phyloP scores from a whole-genome alignment of 805 yeast species.

The Candida nemodendra region DNA sequence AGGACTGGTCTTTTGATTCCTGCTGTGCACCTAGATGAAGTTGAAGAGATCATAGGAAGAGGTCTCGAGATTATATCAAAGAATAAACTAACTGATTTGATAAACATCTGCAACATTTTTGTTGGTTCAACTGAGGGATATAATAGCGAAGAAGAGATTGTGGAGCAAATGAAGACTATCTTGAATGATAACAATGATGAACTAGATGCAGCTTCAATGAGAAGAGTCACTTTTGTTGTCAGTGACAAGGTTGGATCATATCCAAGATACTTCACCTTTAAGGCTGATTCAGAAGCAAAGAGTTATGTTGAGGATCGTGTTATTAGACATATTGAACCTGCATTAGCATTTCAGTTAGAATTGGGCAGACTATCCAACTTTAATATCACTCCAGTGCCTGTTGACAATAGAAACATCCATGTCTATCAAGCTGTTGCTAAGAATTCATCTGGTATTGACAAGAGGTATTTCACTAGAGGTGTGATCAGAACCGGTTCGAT shows the following conservation, averaged over 20 bases:
- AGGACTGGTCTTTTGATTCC: constrained; percentile 87
- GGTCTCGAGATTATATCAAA: constrained; percentile 73
- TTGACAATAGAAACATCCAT: constrained; percentile 96
- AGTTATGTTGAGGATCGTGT: constrained; percentile 83
- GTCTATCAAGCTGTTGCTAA: constrained; percentile 96
- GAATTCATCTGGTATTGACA: constrained; percentile 83
- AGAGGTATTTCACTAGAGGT: constrained; percentile 96
- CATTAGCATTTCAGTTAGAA: constrained; percentile 95
- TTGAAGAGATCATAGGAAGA: constrained; percentile 75
- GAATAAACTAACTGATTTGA: constrained; percentile 43
- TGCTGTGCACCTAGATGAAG: constrained; percentile 80
- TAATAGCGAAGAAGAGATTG: constrained; percentile 64
- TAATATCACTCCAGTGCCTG: constrained; percentile 89
- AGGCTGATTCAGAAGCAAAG: constrained; percentile 55
- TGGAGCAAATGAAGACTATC: constrained; percentile 60
- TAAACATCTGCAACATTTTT: constrained; percentile 82
- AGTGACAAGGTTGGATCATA: constrained; percentile 82
- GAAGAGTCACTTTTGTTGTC: constrained; percentile 90
- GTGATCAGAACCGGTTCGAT: constrained; percentile 94
- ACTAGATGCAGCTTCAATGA: constrained; percentile 66
- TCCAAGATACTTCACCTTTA: constrained; percentile 95
- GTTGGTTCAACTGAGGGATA: constrained; percentile 74
- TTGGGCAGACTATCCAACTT: constrained; percentile 92
- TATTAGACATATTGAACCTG: constrained; percentile 97
- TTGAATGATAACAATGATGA: constrained; percentile 70